Conservation (phyloP, 169 alveolate genomes). For the Eimeria praecox region DNA sequence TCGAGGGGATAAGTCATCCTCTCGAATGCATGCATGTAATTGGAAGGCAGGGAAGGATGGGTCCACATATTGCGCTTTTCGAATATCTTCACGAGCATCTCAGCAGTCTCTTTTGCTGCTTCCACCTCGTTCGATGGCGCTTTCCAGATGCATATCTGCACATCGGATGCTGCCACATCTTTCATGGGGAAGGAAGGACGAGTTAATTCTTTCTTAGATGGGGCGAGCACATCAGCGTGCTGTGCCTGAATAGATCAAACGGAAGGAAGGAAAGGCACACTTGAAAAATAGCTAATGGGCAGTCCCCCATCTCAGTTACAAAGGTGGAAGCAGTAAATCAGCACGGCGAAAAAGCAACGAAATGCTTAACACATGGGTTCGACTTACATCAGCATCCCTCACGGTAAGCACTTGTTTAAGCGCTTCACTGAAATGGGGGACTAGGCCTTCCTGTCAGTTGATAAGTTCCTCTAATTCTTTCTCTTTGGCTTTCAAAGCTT, state of each 20-base stretch:
- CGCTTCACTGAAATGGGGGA: constrained; percentile 43
- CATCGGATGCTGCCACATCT: not conserved
- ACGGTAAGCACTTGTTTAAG: constrained; percentile 2
- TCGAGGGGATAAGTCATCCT: constrained; percentile 59
- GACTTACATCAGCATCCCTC: constrained; percentile 14
- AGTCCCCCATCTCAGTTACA: not conserved
- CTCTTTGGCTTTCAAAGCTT: not conserved
- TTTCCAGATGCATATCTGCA: constrained; percentile 51
- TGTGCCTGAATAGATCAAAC: not conserved
- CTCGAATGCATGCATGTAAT: constrained; percentile 65
- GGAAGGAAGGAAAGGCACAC: not conserved
- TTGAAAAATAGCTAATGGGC: not conserved
- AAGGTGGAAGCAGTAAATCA: not conserved
- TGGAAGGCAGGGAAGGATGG: constrained; percentile 26
- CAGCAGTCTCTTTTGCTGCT: constrained; percentile 42
- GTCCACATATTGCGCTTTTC: constrained; percentile 49
- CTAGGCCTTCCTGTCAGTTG: constrained; percentile 3
- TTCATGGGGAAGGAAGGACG: constrained; percentile 24
- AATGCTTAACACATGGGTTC: not conserved
- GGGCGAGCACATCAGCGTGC: not conserved
- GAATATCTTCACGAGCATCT: constrained; percentile 58
- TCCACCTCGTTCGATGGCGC: constrained; percentile 24
- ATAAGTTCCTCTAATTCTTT: constrained; percentile 1
- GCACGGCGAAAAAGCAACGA: not conserved
- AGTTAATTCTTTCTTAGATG: not conserved